A percentile compares a stretch with the other conserved stretches of the same genome.
Evolutionary conservation across 352 stramenopile genomes (phyloP).

Genomic region (Phytophthora ohioensis): DNA sequence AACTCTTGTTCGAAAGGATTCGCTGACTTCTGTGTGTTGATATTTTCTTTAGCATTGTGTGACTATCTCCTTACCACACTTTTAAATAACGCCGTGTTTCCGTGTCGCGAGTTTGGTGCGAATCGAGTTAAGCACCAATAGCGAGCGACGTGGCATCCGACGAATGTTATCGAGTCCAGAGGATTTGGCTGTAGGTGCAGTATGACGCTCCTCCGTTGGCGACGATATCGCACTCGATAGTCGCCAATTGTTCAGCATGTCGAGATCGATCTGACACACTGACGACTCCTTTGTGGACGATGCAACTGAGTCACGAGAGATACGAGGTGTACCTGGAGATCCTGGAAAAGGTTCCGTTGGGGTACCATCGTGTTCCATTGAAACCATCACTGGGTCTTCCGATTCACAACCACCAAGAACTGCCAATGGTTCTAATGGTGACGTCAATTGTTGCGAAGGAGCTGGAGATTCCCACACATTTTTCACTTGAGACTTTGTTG

Average conservation of each 20-base stretch:
- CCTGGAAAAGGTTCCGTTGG: constrained; percentile 39
- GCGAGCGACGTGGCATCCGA: constrained; percentile 33
- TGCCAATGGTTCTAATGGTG: constrained; percentile 32
- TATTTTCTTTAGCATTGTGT: constrained; percentile 13
- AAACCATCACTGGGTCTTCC: constrained; percentile 9
- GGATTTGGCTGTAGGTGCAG: constrained; percentile 3
- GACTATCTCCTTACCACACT: constrained; percentile 10
- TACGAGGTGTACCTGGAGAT: constrained; percentile 33
- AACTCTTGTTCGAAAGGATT: background rate
- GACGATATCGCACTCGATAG: constrained; percentile 13
- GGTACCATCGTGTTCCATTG: constrained; percentile 39
- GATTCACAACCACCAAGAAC: constrained; percentile 22
- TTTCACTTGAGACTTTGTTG: constrained; percentile 11
- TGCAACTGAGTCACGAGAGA: constrained; percentile 17
- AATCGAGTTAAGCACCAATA: constrained; percentile 27
- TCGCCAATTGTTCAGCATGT: constrained; percentile 31
- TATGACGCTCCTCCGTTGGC: constrained; percentile 12
- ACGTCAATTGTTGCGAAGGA: constrained; percentile 32
- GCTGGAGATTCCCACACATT: constrained; percentile 27
- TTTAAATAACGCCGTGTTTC: constrained; percentile 40
- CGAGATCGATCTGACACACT: constrained; percentile 33
- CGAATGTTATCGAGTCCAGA: constrained; percentile 26
- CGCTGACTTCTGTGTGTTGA: background rate
- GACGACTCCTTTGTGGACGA: constrained; percentile 27
- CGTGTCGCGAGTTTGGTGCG: constrained; percentile 26